A percentile compares a stretch with the other conserved stretches of the same genome.
Evolutionary conservation across 2,329 filamentous ascomycete genomes (phyloP).

Genomic region (Pseudogymnoascus sp.): DNA sequence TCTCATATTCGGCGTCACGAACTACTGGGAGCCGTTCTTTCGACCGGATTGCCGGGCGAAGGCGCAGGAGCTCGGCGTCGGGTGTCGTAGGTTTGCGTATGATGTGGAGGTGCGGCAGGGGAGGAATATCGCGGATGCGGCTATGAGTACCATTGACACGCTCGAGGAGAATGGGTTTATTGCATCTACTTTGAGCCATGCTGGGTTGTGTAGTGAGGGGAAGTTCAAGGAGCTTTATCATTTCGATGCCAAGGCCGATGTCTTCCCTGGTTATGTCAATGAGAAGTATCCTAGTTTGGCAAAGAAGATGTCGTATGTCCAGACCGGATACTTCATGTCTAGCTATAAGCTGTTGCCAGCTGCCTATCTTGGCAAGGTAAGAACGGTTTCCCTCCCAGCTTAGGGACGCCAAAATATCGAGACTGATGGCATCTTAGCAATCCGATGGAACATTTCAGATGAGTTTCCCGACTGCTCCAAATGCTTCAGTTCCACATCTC

Average conservation of each 20-base stretch:
- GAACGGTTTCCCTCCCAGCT: constrained; percentile 11
- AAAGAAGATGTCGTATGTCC: constrained; percentile 40
- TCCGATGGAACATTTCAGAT: constrained; percentile 38
- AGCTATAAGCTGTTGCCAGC: constrained; percentile 40
- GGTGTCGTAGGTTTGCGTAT: constrained; percentile 37
- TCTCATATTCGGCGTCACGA: constrained; percentile 46
- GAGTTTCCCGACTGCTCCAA: constrained; percentile 37
- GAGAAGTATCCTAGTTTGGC: constrained; percentile 37
- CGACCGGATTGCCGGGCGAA: constrained; percentile 34
- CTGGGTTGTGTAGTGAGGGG: constrained; percentile 38
- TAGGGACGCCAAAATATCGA: background rate
- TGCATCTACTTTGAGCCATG: constrained; percentile 43
- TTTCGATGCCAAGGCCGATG: constrained; percentile 44
- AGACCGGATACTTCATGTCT: constrained; percentile 36
- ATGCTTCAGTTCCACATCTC: constrained; percentile 36
- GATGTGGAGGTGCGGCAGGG: constrained; percentile 43
- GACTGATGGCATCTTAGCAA: constrained; percentile 22
- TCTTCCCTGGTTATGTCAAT: constrained; percentile 37
- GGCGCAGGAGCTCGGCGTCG: constrained; percentile 33
- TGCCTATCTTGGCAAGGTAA: constrained; percentile 40
- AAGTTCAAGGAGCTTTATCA: constrained; percentile 42
- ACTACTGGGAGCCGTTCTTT: constrained; percentile 46
- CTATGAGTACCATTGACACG: constrained; percentile 33
- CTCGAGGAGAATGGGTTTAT: constrained; percentile 38
- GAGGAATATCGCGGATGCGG: constrained; percentile 47